Evolutionary conservation across 2,329 filamentous ascomycete genomes (phyloP).

Genomic region (Venturia nashicola): DNA sequence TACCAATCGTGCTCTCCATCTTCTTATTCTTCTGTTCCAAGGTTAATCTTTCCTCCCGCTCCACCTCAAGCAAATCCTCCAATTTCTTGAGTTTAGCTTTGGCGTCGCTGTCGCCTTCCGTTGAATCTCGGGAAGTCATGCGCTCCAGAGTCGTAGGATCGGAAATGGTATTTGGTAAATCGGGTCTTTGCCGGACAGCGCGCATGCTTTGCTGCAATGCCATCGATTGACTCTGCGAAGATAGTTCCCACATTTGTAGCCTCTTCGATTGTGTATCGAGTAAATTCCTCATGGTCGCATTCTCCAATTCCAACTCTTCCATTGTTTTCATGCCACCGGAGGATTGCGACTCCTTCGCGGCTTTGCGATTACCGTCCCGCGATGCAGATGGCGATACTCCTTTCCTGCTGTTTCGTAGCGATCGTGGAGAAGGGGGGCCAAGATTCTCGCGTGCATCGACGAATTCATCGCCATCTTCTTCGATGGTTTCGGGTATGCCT

Average conservation of each 20-base stretch:
- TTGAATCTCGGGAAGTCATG: neutral
- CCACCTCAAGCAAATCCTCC: slow-evolving; percentile 41
- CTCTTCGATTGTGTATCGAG: slow-evolving; percentile 78
- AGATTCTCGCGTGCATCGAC: slow-evolving; percentile 70
- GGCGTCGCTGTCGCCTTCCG: neutral
- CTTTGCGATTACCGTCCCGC: slow-evolving; percentile 11
- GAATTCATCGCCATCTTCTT: slow-evolving; percentile 57
- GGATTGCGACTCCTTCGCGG: slow-evolving; percentile 20
- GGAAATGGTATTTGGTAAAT: slow-evolving; percentile 2
- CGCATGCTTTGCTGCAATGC: slow-evolving; percentile 47
- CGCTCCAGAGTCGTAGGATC: slow-evolving; percentile 2
- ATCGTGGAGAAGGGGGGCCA: slow-evolving; percentile 32
- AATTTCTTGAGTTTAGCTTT: slow-evolving; percentile 15
- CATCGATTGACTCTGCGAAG: slow-evolving; percentile 75
- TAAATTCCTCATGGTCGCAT: slow-evolving; percentile 70
- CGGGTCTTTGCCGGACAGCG: slow-evolving; percentile 9
- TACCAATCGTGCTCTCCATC: slow-evolving; percentile 38
- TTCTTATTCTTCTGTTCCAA: slow-evolving; percentile 51
- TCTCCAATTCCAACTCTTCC: slow-evolving; percentile 84
- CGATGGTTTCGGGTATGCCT: slow-evolving; percentile 21
- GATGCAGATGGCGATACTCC: slow-evolving; percentile 20
- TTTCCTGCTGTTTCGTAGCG: slow-evolving; percentile 23
- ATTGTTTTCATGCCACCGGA: slow-evolving; percentile 47
- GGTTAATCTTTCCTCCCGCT: slow-evolving; percentile 48
- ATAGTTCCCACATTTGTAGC: slow-evolving; percentile 86